These are phyloP conservation scores for Myxozyma lipomycoides DNA, from an alignment of 805 yeast species.

Conservation along the genomic window DNA sequence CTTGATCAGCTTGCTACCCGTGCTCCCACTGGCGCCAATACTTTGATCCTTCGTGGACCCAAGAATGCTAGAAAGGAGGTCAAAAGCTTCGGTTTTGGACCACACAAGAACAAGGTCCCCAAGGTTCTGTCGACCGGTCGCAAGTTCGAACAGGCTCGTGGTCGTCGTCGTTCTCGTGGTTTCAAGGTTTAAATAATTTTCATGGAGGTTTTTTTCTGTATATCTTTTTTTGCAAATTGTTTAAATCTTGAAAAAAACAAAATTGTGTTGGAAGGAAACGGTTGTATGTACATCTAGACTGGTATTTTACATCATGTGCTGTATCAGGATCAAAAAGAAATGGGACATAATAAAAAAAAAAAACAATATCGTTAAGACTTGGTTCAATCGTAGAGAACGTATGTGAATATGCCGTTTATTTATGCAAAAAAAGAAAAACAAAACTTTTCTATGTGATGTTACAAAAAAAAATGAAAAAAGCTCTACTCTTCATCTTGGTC, in stretches of 20 bases:
- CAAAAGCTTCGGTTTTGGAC: slow-evolving; percentile 99
- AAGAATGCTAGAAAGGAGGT: slow-evolving; percentile 99
- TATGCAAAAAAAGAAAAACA: background rate
- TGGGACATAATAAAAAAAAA: too few relatives aligned
- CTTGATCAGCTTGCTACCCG: slow-evolving; percentile 98
- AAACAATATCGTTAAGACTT: too few relatives aligned
- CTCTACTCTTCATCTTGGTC: slow-evolving; percentile 37
- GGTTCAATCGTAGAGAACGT: too few relatives aligned
- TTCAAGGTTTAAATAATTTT: slow-evolving; percentile 85
- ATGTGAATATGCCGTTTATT: too few relatives aligned
- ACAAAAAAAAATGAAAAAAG: too few relatives aligned
- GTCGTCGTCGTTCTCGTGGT: slow-evolving; percentile 98
- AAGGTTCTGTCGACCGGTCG: slow-evolving; percentile 96
- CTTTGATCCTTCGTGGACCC: slow-evolving; percentile 97
- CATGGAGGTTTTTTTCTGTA: too few relatives aligned
- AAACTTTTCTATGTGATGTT: background rate
- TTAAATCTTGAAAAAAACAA: too few relatives aligned
- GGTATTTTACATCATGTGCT: too few relatives aligned
- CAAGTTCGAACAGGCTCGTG: slow-evolving; percentile 99
- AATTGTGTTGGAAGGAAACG: too few relatives aligned
- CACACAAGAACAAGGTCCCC: slow-evolving; percentile 99
- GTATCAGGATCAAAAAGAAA: too few relatives aligned
- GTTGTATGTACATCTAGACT: too few relatives aligned
- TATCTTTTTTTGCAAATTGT: too few relatives aligned
- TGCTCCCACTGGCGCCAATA: slow-evolving; percentile 99